phyloP scores from a whole-genome alignment of 164 flowering plant genomes.

The Kingdonia uniflora region DNA sequence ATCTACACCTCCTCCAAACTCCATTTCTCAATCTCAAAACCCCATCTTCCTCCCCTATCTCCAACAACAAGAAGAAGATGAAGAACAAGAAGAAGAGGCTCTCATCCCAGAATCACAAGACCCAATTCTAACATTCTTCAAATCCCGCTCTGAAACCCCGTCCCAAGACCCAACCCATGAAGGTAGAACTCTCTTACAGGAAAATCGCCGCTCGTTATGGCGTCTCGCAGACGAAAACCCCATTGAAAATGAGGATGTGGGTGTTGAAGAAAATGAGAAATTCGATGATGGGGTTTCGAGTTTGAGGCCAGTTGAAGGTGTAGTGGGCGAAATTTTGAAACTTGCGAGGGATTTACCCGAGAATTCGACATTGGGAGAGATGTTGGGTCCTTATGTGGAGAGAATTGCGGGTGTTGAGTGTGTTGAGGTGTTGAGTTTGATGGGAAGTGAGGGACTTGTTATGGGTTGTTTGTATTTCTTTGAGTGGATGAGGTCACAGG shows the following conservation, averaged over 20 bases:
- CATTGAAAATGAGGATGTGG: constrained; percentile 6
- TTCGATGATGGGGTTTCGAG: constrained; percentile 6
- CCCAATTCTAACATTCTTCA: constrained; percentile 63
- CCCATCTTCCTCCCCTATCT: constrained; percentile 52
- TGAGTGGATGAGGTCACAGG: constrained; percentile 88
- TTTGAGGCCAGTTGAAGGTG: constrained; percentile 7
- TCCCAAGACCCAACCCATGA: constrained; percentile 41
- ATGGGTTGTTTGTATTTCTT: constrained; percentile 57
- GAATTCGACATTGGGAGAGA: constrained; percentile 60
- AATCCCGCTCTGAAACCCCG: constrained; percentile 33
- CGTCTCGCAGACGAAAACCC: constrained; percentile 27
- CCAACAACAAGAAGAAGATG: constrained; percentile 14
- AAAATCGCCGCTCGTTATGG: constrained; percentile 64
- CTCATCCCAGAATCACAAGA: constrained; percentile 17
- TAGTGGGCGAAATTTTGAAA: constrained; percentile 44
- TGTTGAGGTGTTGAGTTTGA: constrained; percentile 36
- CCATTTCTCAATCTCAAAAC: constrained; percentile 20
- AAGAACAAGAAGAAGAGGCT: constrained; percentile 9
- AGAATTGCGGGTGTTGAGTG: constrained; percentile 44
- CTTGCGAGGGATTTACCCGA: constrained; percentile 44
- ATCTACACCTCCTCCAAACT: constrained; percentile 17
- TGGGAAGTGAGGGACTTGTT: constrained; percentile 52
- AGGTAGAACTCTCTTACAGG: constrained; percentile 37
- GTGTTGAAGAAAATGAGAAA: constrained; percentile 10
- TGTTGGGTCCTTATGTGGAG: constrained; percentile 40